Percentiles rank a stretch among this genome's conserved stretches.
Conservation (phyloP, 805 yeast species). For the Nakazawaea siamensis region DNA sequence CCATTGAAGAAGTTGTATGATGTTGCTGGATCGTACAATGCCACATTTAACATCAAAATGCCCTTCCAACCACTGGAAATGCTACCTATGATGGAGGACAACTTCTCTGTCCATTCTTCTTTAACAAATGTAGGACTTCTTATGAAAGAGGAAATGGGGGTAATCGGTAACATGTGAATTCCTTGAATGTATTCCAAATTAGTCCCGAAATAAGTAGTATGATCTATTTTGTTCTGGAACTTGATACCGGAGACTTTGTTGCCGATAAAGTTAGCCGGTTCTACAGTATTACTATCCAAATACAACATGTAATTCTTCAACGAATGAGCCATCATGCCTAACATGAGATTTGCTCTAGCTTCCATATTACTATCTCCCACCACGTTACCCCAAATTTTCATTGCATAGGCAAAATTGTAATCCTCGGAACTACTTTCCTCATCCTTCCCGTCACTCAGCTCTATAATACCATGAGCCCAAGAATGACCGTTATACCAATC, state of each 20-base stretch:
- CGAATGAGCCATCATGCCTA: conserved; percentile 46
- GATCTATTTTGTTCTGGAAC: conserved; percentile 66
- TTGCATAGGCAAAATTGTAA: conserved; percentile 58
- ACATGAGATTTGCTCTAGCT: conserved; percentile 47
- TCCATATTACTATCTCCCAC: conserved; percentile 44
- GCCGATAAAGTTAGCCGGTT: conserved; percentile 41
- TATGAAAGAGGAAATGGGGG: conserved; percentile 51
- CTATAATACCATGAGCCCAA: conserved; percentile 65
- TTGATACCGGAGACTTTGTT: conserved; percentile 64
- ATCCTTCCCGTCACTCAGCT: conserved; percentile 60
- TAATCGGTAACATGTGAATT: conserved; percentile 69
- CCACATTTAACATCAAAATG: conserved; percentile 34
- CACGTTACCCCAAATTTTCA: conserved; percentile 62
- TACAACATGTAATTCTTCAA: conserved; percentile 50
- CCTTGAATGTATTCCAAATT: conserved; percentile 63
- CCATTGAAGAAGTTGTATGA: conserved; percentile 35
- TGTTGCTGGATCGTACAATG: conserved; percentile 31
- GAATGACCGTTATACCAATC: conserved; percentile 73
- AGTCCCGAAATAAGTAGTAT: conserved; percentile 64
- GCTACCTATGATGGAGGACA: conserved; percentile 25
- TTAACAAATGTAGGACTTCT: conserved; percentile 41
- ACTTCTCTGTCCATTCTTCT: conserved; percentile 33
- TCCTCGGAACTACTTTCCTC: conserved; percentile 71
- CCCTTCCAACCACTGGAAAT: conserved; percentile 64
- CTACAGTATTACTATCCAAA: conserved; percentile 34